Conservation (phyloP, 768 basidiomycete genomes). For the Suillus ampliporus region DNA sequence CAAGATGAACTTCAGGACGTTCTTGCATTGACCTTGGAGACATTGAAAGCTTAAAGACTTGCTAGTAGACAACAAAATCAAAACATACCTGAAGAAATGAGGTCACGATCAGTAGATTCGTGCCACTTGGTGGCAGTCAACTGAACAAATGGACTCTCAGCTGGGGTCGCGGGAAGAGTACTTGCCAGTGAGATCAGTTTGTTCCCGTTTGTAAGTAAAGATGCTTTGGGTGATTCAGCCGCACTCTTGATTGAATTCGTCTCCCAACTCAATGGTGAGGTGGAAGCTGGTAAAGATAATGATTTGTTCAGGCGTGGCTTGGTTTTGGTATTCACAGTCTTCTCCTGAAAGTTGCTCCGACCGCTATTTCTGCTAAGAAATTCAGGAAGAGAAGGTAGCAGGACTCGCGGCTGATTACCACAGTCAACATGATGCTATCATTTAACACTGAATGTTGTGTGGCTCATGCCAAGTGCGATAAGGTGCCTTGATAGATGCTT, state of each 20-base stretch:
- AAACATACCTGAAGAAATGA: not conserved
- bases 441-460: no score
- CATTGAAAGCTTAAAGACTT: not conserved
- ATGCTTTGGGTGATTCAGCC: not conserved
- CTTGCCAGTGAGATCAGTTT: not conserved
- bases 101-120: not conserved
- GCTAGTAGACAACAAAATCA: not conserved
- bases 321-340: not conserved
- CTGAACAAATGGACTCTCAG: not conserved
- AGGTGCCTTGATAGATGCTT: no score
- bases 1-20: not conserved
- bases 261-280: not conserved
- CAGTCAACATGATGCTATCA: no score
- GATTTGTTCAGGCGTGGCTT: not conserved
- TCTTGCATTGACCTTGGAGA: not conserved
- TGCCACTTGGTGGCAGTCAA: not conserved
- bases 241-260: not conserved
- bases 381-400: not conserved
- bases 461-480: no score
- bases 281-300: not conserved
- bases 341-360: not conserved
- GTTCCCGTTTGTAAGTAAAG: not conserved
- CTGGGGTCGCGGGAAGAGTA: not conserved
- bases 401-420: not conserved
- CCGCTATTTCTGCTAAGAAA: not conserved